Evolutionary conservation across 2,329 filamentous ascomycete genomes (phyloP), one percentile per base, ranked within the genome.

Genomic region (Pseudogymnoascus sp.): DNA sequence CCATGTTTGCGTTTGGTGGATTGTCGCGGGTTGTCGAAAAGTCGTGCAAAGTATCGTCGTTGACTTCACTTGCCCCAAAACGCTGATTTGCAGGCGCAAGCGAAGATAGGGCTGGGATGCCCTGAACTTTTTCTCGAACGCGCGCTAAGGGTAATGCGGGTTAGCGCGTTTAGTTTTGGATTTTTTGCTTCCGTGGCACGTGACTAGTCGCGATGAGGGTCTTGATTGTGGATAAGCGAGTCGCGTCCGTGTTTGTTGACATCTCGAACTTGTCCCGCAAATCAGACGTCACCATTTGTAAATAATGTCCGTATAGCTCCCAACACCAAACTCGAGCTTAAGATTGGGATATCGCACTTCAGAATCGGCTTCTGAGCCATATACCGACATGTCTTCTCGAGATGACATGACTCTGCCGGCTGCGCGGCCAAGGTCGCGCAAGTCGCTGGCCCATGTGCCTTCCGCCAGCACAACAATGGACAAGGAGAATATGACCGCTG

Each of bases 401-500:
- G 69, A 73, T 60, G 78, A 82, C 65, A 68, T 73, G 53, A 82
- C 82, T n/a, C 66, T 84, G 62, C 82, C 82, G 41, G 75, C 81
- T 39, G 80, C 78, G 66, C 78, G 83, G 67, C 74, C 70, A 2
- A 74, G 71, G 61, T 77, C 82, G 68, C 84, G 89, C 71, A 90
- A 89, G 72, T 92, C 89, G n/a, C 84, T 90, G 63, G 86, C 85
- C 72, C 71, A 83, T 78, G 66, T 83, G 73, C 68, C 82, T 74
- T 73, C 76, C 70, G 73, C 74, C 60, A 69, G 66, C 61, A 65
- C 71, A 60, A 71, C 76, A 37, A 75, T 80, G 65, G 87, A 90
- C 69, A 91, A 91, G 74, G 90, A 95, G 71, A 95, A 95, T 79
- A 81, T 83, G 70, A 89, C 87, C 2, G 76, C 86, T 43, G 86